Conservation (phyloP, 495 filamentous ascomycete genomes). For the Penicillium cosmopolitanum region DNA sequence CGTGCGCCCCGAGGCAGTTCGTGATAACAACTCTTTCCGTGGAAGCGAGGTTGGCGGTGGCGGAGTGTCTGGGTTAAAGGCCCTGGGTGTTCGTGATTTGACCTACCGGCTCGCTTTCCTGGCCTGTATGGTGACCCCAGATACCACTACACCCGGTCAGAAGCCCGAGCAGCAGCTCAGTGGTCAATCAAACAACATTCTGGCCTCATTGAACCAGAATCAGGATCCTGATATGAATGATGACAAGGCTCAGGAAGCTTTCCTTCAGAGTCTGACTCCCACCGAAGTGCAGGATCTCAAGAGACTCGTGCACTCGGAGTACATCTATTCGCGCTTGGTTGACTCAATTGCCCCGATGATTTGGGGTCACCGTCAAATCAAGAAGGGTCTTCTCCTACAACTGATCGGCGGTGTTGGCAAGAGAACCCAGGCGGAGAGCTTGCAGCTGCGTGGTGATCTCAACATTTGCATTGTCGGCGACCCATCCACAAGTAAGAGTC, state of each 20-base stretch:
- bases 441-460: slow-evolving; percentile 94
- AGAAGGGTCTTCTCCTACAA: slow-evolving; percentile 94
- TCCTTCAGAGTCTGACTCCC: slow-evolving; percentile 78
- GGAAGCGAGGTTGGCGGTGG: slow-evolving; percentile 77
- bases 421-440: slow-evolving; percentile 78
- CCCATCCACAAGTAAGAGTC: slow-evolving; percentile 96
- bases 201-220: slow-evolving; percentile 78
- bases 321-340: slow-evolving; percentile 92
- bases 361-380: slow-evolving; percentile 95
- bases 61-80: slow-evolving; percentile 87
- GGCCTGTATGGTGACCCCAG: slow-evolving; percentile 94
- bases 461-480: slow-evolving; percentile 99
- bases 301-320: slow-evolving; percentile 89
- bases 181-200: slow-evolving; percentile 75
- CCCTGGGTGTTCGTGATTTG: slow-evolving; percentile 90
- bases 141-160: slow-evolving; percentile 77
- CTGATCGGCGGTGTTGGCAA: slow-evolving; percentile 93
- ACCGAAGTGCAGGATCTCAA: slow-evolving; percentile 90
- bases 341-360: slow-evolving; percentile 97
- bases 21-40: slow-evolving; percentile 77
- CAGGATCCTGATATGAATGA: slow-evolving; percentile 67
- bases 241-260: slow-evolving; percentile 85
- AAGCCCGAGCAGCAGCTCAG: slow-evolving; percentile 65
- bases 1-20: slow-evolving; percentile 78
- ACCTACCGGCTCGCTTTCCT: slow-evolving; percentile 98